Evolutionary conservation across 2,329 filamentous ascomycete species (phyloP).

Genomic region (Paecilomyces niveus): DNA sequence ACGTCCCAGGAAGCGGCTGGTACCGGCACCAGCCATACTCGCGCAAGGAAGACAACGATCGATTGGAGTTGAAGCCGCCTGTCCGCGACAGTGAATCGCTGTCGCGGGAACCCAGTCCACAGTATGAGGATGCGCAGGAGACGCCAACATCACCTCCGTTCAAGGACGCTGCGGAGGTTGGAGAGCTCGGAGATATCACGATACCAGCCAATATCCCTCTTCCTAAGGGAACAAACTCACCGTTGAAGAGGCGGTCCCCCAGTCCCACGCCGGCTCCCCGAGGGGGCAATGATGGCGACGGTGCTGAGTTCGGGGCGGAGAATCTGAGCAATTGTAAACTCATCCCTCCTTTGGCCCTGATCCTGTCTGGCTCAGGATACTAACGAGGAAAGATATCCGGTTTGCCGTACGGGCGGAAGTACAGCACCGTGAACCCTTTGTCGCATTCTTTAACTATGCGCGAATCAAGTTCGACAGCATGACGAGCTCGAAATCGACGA

Average conservation of each 20-base stretch:
- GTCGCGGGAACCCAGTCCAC: constrained; percentile 53
- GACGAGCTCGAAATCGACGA: constrained; percentile 63
- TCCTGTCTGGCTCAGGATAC: constrained; percentile 22
- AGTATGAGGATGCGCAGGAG: constrained; percentile 52
- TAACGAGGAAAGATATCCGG: constrained; percentile 62
- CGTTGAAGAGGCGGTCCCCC: constrained; percentile 49
- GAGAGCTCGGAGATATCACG: constrained; percentile 41
- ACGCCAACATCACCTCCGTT: constrained; percentile 23
- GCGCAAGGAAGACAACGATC: constrained; percentile 27
- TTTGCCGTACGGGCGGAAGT: constrained; percentile 84
- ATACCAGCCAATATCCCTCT: constrained; percentile 53
- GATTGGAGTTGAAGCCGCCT: constrained; percentile 35
- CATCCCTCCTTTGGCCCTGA: constrained; percentile 17
- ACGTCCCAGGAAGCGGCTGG: constrained; percentile 51
- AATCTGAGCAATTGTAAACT: constrained; percentile 47
- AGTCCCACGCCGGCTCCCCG: constrained; percentile 41
- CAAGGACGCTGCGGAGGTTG: constrained; percentile 14
- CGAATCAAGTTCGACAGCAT: constrained; percentile 53
- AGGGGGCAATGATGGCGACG: constrained; percentile 26
- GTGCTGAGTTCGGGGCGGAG: constrained; percentile 27
- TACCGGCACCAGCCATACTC: constrained; percentile 44
- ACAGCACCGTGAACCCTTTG: constrained; percentile 78
- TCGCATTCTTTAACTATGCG: constrained; percentile 60
- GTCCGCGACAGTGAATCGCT: constrained; percentile 39
- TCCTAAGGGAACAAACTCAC: constrained; percentile 47